Evolutionary conservation across 495 filamentous ascomycete species (phyloP), one percentile per base, ranked within the genome.

Genomic region (Podospora pseudopauciseta): DNA sequence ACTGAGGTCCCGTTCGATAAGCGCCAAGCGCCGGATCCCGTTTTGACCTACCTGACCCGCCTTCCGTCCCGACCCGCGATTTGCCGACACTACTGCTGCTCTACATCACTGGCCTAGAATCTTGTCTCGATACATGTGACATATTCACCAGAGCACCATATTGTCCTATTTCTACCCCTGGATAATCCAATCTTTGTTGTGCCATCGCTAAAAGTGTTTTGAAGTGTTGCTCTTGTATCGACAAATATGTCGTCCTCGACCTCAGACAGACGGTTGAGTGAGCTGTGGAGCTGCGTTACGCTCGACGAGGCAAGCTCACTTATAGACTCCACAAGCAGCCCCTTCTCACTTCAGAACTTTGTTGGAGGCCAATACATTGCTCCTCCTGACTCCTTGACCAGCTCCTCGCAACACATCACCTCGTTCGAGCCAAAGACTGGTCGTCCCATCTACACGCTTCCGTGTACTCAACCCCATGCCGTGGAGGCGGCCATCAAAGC

Each of bases 361-460:
- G 64, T 75, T 6, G 34, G 54, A 4, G 74, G 69, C 23, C 28
- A 64, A n/a, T 66, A 20, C 26, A 5, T 13, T 58, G 16, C 64
- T 49, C 67, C n/a, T 57, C 62, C n/a, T 63, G 34, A 23, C n/a
- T 34, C 19, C 23, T 34, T 27, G 20, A 26, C 4, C 16, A 20
- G 9, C 1, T 6, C 49, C 1, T 49, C 32, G 2, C 3, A 60
- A 11, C 67, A 53, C 9, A 62, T 76, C 63, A 65, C 72, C 34
- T 71, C 70, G 0, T 68, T 63, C 18, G 67, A 74, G 49, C 74
- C 74, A 27, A 74, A 74, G 60, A 74, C 74, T 3, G 72, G 74
- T 6, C 20, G 20, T 2, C 56, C 69, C 0, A n/a, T 72, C 20
- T 69, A 32, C 65, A 56, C 60, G n/a, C 44, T 76, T 1, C 72